Conservation (phyloP, 352 stramenopile genomes). For the Lagenidium sp. region DNA sequence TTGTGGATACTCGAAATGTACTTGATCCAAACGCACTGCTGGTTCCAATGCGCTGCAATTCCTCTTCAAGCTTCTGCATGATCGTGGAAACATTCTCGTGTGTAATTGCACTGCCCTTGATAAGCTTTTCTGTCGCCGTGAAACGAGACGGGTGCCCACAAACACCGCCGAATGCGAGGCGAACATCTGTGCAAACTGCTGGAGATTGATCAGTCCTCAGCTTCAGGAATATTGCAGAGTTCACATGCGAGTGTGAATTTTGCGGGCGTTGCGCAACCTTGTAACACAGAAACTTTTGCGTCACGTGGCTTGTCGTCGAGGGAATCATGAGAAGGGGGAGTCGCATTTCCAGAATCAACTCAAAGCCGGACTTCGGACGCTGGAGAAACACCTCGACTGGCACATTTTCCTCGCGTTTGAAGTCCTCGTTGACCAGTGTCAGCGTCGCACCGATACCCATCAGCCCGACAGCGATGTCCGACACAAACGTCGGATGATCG, state of each 20-base stretch:
- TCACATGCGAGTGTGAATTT: constrained; percentile 53
- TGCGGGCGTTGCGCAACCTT: constrained; percentile 38
- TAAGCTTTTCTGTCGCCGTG: constrained; percentile 12
- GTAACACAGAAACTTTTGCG: constrained; percentile 21
- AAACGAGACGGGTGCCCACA: constrained; percentile 15
- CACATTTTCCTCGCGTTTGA: constrained; percentile 7
- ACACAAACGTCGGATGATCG: constrained; percentile 35
- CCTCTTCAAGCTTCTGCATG: constrained; percentile 4
- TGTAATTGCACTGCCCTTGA: constrained; percentile 10
- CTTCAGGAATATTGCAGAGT: constrained; percentile 26
- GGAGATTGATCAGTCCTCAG: constrained; percentile 5
- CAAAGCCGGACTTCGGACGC: constrained; percentile 11
- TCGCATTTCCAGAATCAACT: constrained; percentile 20
- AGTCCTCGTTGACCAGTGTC: constrained; percentile 10
- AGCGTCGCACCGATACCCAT: constrained; percentile 25
- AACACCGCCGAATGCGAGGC: constrained; percentile 29
- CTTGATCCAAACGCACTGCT: constrained; percentile 20
- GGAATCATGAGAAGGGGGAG: constrained; percentile 4
- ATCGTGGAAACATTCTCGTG: constrained; percentile 8
- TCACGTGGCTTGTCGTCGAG: not conserved
- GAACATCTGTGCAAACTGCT: constrained; percentile 8
- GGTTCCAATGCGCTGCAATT: constrained; percentile 16
- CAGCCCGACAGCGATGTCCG: constrained; percentile 32
- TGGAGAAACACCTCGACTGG: constrained; percentile 15
- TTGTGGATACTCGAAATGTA: constrained; percentile 14